Percentiles rank a stretch among this genome's conserved stretches.
Evolutionary conservation across 495 filamentous ascomycete species (phyloP).

Genomic region (Letharia lupina): DNA sequence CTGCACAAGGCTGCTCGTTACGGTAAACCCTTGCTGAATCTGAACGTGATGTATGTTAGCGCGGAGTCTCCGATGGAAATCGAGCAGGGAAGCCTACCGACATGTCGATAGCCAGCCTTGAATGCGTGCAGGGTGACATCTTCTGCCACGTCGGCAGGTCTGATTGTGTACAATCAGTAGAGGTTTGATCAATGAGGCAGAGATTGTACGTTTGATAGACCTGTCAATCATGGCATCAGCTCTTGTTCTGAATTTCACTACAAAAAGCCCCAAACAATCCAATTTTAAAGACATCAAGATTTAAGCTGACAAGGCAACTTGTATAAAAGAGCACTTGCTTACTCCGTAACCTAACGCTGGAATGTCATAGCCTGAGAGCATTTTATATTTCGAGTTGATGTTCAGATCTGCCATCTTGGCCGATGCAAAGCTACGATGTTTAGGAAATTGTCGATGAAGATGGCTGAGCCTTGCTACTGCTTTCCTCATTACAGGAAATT

Average conservation of each 20-base stretch:
- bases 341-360: constrained; percentile 49
- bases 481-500: constrained; percentile 2
- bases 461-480: constrained; percentile 2
- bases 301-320: neutral
- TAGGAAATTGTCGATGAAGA: neutral
- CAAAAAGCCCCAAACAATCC: neutral
- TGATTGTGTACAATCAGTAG: constrained; percentile 19
- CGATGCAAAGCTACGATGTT: constrained; percentile 6
- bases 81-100: constrained; percentile 27
- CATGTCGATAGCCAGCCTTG: constrained; percentile 63
- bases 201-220: constrained; percentile 63
- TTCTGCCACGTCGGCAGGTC: constrained; percentile 48
- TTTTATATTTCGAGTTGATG: constrained; percentile 56
- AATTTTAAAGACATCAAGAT: neutral
- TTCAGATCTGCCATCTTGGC: constrained; percentile 48
- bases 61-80: too few species aligned
- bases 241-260: neutral
- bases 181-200: constrained; percentile 12
- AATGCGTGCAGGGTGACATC: constrained; percentile 54
- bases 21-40: constrained; percentile 47
- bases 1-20: constrained; percentile 45
- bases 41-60: constrained; percentile 30
- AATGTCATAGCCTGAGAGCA: constrained; percentile 72
- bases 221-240: constrained; percentile 31
- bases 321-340: neutral